These are phyloP conservation scores for Nothophoma quercina DNA, from an alignment of 2,329 filamentous ascomycete species.

Conservation along the genomic window DNA sequence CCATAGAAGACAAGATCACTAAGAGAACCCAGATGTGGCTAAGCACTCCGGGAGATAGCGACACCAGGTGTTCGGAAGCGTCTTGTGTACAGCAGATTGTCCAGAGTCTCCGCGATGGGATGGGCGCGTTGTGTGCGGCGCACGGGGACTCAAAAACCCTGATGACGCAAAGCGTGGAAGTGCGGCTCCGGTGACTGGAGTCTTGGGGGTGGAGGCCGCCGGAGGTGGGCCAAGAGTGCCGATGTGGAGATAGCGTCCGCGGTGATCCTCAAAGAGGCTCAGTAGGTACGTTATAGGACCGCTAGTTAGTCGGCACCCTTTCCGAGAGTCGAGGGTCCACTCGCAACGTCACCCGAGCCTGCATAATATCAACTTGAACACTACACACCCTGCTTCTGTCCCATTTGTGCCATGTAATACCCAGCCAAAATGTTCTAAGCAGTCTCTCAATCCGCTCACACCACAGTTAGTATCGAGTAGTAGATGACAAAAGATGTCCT, in stretches of 20 bases:
- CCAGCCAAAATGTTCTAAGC: background rate
- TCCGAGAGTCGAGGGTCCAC: too few relatives aligned
- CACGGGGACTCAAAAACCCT: too few relatives aligned
- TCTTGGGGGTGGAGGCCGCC: constrained; percentile 1
- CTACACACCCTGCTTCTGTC: too few relatives aligned
- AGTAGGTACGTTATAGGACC: background rate
- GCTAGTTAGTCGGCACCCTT: background rate
- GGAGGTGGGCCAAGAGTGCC: constrained; percentile 1
- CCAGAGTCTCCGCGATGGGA: background rate
- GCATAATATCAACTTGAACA: too few relatives aligned
- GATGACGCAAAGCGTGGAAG: background rate
- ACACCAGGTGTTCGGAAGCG: background rate
- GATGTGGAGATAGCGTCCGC: background rate
- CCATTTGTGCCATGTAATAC: too few relatives aligned
- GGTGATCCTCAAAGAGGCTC: background rate
- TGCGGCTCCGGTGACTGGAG: background rate
- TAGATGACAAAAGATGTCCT: background rate
- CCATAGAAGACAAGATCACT: constrained; percentile 4
- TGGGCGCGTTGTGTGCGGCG: background rate
- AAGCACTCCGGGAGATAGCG: background rate
- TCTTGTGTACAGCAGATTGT: background rate
- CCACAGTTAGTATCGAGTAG: background rate
- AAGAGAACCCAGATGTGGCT: background rate
- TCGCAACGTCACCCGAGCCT: too few relatives aligned
- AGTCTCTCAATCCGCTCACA: background rate